Evolutionary conservation across 768 basidiomycete genomes (phyloP).

Genomic region (Termitomyces sp.): DNA sequence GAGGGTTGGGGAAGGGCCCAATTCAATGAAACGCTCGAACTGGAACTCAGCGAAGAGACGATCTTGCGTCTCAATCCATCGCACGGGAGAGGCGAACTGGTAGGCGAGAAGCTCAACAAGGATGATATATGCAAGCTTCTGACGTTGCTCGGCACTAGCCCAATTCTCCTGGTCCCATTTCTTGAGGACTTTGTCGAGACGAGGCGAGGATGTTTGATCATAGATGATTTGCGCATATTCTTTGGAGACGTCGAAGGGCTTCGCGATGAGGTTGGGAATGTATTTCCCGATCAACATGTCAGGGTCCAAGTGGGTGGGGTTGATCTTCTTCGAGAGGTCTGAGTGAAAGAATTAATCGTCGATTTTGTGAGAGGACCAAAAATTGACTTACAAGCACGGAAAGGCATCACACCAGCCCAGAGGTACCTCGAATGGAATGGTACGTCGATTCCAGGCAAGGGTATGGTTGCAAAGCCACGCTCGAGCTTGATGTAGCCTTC

Average conservation of each 20-base stretch:
- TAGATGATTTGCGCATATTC: conserved; percentile 95
- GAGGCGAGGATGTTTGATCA: conserved; percentile 93
- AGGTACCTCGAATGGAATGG: conserved; percentile 99
- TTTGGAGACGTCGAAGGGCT: conserved; percentile 77
- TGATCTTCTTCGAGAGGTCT: conserved; percentile 99
- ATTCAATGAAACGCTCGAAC: conserved; percentile 92
- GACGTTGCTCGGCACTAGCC: conserved; percentile 77
- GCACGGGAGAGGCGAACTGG: conserved; percentile 97
- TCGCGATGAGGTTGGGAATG: conserved; percentile 94
- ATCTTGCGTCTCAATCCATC: conserved; percentile 99
- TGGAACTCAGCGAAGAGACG: conserved; percentile 80
- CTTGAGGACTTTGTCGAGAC: conserved; percentile 91
- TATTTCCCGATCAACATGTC: conserved; percentile 94
- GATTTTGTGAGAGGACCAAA: conserved; percentile 1
- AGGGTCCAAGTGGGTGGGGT: conserved; percentile 85
- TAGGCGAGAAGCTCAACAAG: conserved; percentile 97
- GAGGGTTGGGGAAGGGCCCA: conserved; percentile 95
- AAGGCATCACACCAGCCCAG: conserved; percentile 97
- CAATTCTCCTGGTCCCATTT: conserved; percentile 92
- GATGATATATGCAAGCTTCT: conserved; percentile 93
- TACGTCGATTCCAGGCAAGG: conserved; percentile 95
- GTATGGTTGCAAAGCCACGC: conserved; percentile 94
- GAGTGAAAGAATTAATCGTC: neutral
- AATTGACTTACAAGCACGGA: conserved; percentile 83
- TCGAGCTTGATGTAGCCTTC: conserved; percentile 93